phyloP scores from a whole-genome alignment of 495 filamentous ascomycete genomes.

The Tuber aestivum region DNA sequence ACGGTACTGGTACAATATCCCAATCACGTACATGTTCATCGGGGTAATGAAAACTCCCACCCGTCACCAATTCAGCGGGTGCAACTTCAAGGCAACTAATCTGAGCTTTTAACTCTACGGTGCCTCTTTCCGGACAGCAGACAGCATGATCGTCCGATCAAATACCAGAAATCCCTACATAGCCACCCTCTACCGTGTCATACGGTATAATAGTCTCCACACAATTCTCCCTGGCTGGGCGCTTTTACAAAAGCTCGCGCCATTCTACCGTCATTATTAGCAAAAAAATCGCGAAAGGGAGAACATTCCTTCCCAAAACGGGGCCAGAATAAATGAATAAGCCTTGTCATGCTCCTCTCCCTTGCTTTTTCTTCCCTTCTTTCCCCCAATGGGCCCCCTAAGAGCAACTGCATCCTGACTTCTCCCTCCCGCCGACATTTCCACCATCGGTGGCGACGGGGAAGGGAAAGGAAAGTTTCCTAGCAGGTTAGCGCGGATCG shows the following conservation, averaged over 20 bases:
- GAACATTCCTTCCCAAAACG: background rate
- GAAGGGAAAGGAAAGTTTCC: background rate
- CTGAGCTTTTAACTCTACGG: too few species aligned
- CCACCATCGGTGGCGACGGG: background rate
- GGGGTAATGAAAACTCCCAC: too few species aligned
- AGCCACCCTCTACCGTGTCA: too few species aligned
- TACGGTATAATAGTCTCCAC: too few species aligned
- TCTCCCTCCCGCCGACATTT: background rate
- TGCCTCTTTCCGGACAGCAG: too few species aligned
- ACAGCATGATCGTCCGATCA: too few species aligned
- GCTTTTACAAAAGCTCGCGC: background rate
- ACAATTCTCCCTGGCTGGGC: background rate
- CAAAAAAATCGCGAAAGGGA: background rate
- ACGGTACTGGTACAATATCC: too few species aligned
- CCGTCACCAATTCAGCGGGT: too few species aligned
- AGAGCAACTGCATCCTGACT: background rate
- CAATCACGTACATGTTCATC: too few species aligned
- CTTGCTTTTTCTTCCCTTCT: background rate
- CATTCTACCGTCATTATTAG: background rate
- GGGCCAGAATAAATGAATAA: background rate
- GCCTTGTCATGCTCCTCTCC: background rate
- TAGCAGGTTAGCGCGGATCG: background rate
- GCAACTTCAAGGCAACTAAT: too few species aligned
- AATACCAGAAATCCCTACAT: too few species aligned
- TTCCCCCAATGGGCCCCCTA: background rate